Base-by-base conservation (phyloP, 2,329 filamentous ascomycete species). In the Penicillium sp. region DNA sequence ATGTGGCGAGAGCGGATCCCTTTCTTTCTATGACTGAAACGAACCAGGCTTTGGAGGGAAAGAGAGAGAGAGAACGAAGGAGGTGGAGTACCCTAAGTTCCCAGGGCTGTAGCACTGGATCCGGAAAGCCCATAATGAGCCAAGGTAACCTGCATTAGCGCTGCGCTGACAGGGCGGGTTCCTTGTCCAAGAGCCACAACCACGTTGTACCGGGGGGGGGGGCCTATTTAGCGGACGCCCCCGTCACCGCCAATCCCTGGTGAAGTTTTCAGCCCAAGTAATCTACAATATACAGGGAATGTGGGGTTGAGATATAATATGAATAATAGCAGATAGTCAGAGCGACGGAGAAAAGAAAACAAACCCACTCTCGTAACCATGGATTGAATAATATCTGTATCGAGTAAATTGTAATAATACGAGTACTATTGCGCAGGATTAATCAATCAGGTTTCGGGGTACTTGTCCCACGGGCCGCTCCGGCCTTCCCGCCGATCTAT, bases 141-240 rank as follows among this genome's bases (percentile, higher is more conserved):
- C 64, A 69, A 68, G 71, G 70, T 67, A 73, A 72, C 67, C 65
- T 73, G 72, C 72, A 73, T 74, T 74, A 74, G 72, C 69, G 71
- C 57, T 60, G 61, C 63, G 64, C 65, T 66, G 68, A 63, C 66
- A 63, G 58, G 64, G 60, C 62, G 62, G 62, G 61, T 65, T 63
- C 61, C 54, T 63, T 63, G 58, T 59, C 54, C 31, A 58, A 62
- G 63, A 63, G 63, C 62, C 65, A 67, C 66, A 66, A 62, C 64
- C 64, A 66, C 64, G 64, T 66, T 66, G 63, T 64, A 65, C 56
- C 43, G 57, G 59, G 52, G 15, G 19, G n/a, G 50, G 50, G 15
- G 19, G 27, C 4, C 27, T 25, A 29, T 48, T 57, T 54, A 59
- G 47, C 53, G 41, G 46, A 49, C 50, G 19, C 46, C 45, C 47